phyloP scores from a whole-genome alignment of 108 stramenopile genomes.

The Bacterosira constricta region DNA sequence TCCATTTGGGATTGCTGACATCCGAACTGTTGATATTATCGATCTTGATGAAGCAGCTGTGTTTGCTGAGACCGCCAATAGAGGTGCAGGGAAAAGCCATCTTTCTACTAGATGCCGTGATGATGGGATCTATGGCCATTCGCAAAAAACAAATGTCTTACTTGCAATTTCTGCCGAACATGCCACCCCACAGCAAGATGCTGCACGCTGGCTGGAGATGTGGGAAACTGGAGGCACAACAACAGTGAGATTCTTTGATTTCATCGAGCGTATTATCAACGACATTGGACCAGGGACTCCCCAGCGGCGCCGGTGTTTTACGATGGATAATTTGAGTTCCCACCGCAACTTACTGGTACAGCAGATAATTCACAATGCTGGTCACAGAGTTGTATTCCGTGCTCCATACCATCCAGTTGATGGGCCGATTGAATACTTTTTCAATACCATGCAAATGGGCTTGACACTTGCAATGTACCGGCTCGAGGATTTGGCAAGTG shows the following conservation, averaged over 20 bases:
- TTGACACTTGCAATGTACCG: too few relatives aligned
- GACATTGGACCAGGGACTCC: too few relatives aligned
- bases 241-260: neutral
- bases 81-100: neutral
- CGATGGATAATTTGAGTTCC: conserved; percentile 2
- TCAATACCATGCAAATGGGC: neutral
- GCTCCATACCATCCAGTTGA: neutral
- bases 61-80: neutral
- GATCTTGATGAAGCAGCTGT: conserved; percentile 1
- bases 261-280: neutral
- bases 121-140: neutral
- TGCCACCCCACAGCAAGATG: neutral
- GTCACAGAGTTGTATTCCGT: neutral
- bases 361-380: too few relatives aligned
- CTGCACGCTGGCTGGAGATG: neutral
- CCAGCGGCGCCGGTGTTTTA: neutral
- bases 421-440: neutral
- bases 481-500: neutral
- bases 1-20: too few relatives aligned
- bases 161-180: neutral
- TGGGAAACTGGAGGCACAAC: conserved; percentile 1
- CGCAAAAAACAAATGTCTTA: neutral
- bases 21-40: too few relatives aligned
- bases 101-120: neutral
- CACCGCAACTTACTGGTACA: too few relatives aligned